Evolutionary conservation across 2,329 filamentous ascomycete genomes (phyloP), one percentile per base, ranked within the genome.

Genomic region (Penicillium sp.): DNA sequence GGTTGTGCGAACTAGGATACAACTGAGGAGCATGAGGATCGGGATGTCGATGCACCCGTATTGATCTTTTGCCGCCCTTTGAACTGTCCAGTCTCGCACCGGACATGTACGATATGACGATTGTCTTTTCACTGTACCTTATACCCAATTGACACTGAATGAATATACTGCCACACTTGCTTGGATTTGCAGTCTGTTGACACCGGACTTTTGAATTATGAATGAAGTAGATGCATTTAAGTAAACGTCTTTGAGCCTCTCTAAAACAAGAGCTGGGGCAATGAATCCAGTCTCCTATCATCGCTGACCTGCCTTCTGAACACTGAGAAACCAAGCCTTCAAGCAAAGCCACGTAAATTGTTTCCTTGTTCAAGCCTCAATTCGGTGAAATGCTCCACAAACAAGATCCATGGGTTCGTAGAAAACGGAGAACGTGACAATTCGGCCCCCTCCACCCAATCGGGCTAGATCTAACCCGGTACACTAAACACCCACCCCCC

Each of bases 91-190:
- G 20, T 46, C 28, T 16, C 48, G n/a, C 20, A 44, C 44, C 40
- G 16, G 35, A 38, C 35, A 22, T 56, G 50, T 51, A 56, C 25
- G 53, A 53, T 50, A 47, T 53, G 18, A 53, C 39, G 50, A 39
- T 43, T 39, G 10, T 33, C 28, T 49, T 40, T 41, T 42, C 40
- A 24, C 31, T 48, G 44, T 54, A 51, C 33, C 47, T 46, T 49
- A 52, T 52, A 54, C 49, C 53, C 53, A 46, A 33, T 44, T 33
- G 33, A 51, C 44, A 47, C 45, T 44, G 42, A 51, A 43, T 35
- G 8, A 18, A 46, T 31, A 40, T 38, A 38, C 16, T 38, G 9
- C 35, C 35, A 22, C 18, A 18, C 20, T 11, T 38, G 35, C 35
- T 38, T 4, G 35, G 4, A 3, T 2, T 18, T 20, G 16, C 6